Evolutionary conservation across 352 stramenopile species (phyloP).

Genomic region (Pythium phragmiticola): DNA sequence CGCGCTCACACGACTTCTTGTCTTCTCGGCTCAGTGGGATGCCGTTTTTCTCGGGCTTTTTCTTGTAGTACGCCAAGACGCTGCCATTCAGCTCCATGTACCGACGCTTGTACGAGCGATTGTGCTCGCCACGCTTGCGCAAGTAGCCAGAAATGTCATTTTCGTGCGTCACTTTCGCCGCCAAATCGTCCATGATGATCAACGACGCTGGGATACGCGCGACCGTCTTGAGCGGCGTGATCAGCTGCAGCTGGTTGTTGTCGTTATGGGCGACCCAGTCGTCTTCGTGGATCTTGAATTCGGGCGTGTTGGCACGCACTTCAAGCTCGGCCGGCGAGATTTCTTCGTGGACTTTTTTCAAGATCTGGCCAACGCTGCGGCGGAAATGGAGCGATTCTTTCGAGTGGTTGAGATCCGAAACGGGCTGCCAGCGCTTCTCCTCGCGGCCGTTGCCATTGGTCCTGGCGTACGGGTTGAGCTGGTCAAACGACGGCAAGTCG

Average conservation of each 20-base stretch:
- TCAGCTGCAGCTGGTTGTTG: slow-evolving; percentile 73
- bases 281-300: slow-evolving; percentile 84
- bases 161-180: slow-evolving; percentile 36
- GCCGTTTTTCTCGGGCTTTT: slow-evolving; percentile 80
- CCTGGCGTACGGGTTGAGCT: slow-evolving; percentile 77
- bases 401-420: slow-evolving; percentile 69
- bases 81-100: slow-evolving; percentile 85
- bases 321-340: slow-evolving; percentile 82
- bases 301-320: slow-evolving; percentile 85
- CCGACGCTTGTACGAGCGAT: slow-evolving; percentile 76
- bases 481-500: slow-evolving; percentile 76
- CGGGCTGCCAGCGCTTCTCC: slow-evolving; percentile 74
- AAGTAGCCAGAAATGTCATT: slow-evolving; percentile 70
- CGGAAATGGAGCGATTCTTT: slow-evolving; percentile 84
- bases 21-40: slow-evolving; percentile 67
- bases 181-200: slow-evolving; percentile 59
- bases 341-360: slow-evolving; percentile 78
- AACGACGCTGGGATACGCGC: slow-evolving; percentile 66
- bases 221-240: slow-evolving; percentile 82
- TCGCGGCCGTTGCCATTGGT: slow-evolving; percentile 23
- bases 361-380: slow-evolving; percentile 63
- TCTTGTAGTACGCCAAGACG: slow-evolving; percentile 83
- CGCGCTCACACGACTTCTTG: slow-evolving; percentile 71
- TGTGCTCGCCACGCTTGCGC: slow-evolving; percentile 82
- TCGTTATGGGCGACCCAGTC: slow-evolving; percentile 85